A percentile compares a stretch with the other conserved stretches of the same genome.
phyloP scores from a whole-genome alignment of 2,329 filamentous ascomycete species.

The Lachnellula occidentalis region DNA sequence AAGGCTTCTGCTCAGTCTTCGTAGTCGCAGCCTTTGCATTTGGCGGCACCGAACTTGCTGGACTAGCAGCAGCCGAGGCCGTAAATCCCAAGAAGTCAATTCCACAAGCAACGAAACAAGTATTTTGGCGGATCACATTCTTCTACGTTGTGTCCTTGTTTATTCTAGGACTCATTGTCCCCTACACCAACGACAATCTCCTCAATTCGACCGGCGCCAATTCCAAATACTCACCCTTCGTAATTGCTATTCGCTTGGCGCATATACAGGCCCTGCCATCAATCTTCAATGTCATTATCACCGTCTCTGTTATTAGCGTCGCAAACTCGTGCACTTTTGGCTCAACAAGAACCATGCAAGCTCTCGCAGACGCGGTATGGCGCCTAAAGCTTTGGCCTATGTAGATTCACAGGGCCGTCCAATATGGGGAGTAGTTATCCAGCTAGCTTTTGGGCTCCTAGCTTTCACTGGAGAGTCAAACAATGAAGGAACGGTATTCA shows the following conservation, averaged over 20 bases:
- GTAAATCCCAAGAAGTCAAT: constrained; percentile 47
- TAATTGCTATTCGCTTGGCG: constrained; percentile 45
- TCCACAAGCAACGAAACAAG: constrained; percentile 39
- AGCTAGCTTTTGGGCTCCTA: constrained; percentile 51
- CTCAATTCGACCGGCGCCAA: constrained; percentile 26
- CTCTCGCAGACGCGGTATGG: constrained; percentile 35
- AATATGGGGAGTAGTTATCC: constrained; percentile 46
- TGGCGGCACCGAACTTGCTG: constrained; percentile 56
- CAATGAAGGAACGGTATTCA: constrained; percentile 44
- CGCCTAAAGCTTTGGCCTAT: constrained; percentile 50
- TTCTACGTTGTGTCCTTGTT: constrained; percentile 41
- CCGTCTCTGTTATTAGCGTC: constrained; percentile 46
- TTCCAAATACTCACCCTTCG: constrained; percentile 40
- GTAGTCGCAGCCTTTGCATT: constrained; percentile 60
- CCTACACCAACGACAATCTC: constrained; percentile 27
- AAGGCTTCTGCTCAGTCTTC: constrained; percentile 58
- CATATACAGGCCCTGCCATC: constrained; percentile 45
- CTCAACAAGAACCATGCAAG: constrained; percentile 46
- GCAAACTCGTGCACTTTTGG: constrained; percentile 48
- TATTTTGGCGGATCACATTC: constrained; percentile 42
- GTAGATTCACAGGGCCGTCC: constrained; percentile 58
- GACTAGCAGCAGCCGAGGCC: constrained; percentile 54
- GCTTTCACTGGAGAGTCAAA: constrained; percentile 48
- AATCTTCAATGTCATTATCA: constrained; percentile 49
- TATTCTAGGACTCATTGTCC: constrained; percentile 40